A percentile compares a stretch with the other conserved stretches of the same genome.
These are phyloP conservation scores for Dipteronia dyeriana DNA, from an alignment of 345 rosid species.

Conservation along the genomic window DNA sequence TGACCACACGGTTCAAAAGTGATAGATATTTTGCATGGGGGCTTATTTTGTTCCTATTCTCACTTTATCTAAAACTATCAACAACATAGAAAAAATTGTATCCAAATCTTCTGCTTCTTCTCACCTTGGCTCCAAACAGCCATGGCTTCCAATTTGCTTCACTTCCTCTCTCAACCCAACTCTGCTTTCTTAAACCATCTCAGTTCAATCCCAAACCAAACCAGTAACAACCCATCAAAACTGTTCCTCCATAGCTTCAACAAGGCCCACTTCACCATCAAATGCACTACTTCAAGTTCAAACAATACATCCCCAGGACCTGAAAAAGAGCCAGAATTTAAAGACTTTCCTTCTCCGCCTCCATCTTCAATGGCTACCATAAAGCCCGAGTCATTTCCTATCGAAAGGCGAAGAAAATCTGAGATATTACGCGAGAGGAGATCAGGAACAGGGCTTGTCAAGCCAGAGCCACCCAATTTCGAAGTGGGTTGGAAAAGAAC, in stretches of 20 bases:
- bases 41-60: neutral
- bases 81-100: neutral
- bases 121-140: neutral
- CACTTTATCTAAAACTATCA: neutral
- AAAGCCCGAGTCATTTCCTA: slow-evolving; percentile 63
- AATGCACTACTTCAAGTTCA: slow-evolving; percentile 31
- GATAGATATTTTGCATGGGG: neutral
- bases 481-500: slow-evolving; percentile 91
- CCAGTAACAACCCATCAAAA: slow-evolving; percentile 6
- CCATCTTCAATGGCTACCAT: slow-evolving; percentile 47
- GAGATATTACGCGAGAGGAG: slow-evolving; percentile 57
- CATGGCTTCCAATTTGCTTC: slow-evolving; percentile 36
- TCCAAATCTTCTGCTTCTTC: neutral
- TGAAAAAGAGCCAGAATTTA: neutral
- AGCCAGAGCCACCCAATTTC: slow-evolving; percentile 70
- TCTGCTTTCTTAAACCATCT: slow-evolving; percentile 15
- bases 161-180: slow-evolving; percentile 26
- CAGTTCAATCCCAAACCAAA: slow-evolving; percentile 15
- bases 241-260: neutral
- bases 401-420: slow-evolving; percentile 67
- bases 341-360: slow-evolving; percentile 34
- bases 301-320: slow-evolving; percentile 15
- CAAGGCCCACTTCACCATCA: slow-evolving; percentile 15
- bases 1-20: neutral
- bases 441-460: slow-evolving; percentile 35